Conservation (phyloP, 805 yeast species). For the Wickerhamomyces subpelliculosus region DNA sequence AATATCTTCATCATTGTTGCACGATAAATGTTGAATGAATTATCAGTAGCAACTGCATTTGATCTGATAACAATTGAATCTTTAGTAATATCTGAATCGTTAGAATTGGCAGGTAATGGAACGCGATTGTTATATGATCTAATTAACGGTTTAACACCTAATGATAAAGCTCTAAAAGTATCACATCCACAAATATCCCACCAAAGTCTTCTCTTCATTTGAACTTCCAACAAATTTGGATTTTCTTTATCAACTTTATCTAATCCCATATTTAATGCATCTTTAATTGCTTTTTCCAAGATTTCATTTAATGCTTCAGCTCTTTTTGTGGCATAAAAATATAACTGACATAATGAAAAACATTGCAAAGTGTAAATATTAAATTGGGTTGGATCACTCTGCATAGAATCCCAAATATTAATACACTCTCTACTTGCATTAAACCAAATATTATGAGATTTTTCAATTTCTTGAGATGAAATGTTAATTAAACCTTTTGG, state of each 20-base stretch:
- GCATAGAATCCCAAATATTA: conserved; percentile 11
- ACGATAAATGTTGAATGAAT: conserved; percentile 21
- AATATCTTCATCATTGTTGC: conserved; percentile 21
- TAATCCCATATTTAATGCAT: conserved; percentile 19
- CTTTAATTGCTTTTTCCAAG: conserved; percentile 17
- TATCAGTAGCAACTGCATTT: conserved; percentile 18
- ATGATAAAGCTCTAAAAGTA: conserved; percentile 18
- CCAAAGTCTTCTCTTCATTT: conserved; percentile 26
- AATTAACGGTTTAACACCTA: conserved; percentile 19
- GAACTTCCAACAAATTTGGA: conserved; percentile 19
- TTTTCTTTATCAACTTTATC: conserved; percentile 19
- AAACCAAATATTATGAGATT: conserved; percentile 22
- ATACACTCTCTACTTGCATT: conserved; percentile 20
- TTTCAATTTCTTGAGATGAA: conserved; percentile 17
- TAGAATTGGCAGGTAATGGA: conserved; percentile 26
- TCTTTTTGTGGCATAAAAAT: conserved; percentile 23
- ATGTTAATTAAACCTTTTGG: conserved; percentile 22
- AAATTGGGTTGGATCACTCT: conserved; percentile 10
- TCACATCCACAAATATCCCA: conserved; percentile 26
- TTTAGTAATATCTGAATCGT: conserved; percentile 23
- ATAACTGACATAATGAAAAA: conserved; percentile 22
- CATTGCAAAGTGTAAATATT: conserved; percentile 17
- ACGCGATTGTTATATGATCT: conserved; percentile 19
- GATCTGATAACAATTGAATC: conserved; percentile 16
- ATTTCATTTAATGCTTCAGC: conserved; percentile 19